Evolutionary conservation across 1,284 basidiomycete species (phyloP).

Genomic region (Cryptococcus maquisensis): DNA sequence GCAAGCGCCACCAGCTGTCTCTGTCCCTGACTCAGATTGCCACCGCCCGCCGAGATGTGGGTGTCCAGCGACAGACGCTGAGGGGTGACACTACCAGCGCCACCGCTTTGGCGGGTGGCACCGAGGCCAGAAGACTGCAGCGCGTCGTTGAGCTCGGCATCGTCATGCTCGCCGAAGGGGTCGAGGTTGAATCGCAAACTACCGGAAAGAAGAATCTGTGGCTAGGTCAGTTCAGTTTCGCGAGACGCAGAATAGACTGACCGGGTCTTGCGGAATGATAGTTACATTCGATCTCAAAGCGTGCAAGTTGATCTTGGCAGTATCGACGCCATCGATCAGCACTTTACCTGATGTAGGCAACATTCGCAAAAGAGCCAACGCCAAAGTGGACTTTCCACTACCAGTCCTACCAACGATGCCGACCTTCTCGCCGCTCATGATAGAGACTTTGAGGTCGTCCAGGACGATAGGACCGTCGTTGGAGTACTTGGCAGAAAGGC

Average conservation of each 20-base stretch:
- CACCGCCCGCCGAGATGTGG: slow-evolving; percentile 51
- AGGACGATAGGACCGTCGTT: slow-evolving; percentile 54
- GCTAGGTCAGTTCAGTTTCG: slow-evolving; percentile 7
- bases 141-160: slow-evolving; percentile 56
- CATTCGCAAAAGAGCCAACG: slow-evolving; percentile 50
- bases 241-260: slow-evolving; percentile 12
- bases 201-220: slow-evolving; percentile 60
- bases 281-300: slow-evolving; percentile 54
- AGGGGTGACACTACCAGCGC: slow-evolving; percentile 30
- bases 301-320: slow-evolving; percentile 59
- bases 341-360: slow-evolving; percentile 59
- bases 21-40: slow-evolving; percentile 67
- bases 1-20: slow-evolving; percentile 61
- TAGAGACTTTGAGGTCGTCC: slow-evolving; percentile 56
- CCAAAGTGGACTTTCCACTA: slow-evolving; percentile 61
- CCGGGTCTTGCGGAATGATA: slow-evolving; percentile 61
- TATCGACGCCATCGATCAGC: slow-evolving; percentile 47
- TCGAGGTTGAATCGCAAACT: slow-evolving; percentile 72
- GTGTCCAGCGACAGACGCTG: slow-evolving; percentile 46
- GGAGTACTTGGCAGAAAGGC: slow-evolving; percentile 46
- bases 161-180: slow-evolving; percentile 69
- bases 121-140: slow-evolving; percentile 52
- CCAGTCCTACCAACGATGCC: slow-evolving; percentile 68
- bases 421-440: slow-evolving; percentile 60
- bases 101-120: slow-evolving; percentile 15